These are phyloP conservation scores for Cymbidium sinense DNA, from an alignment of 106 monocot species.

Conservation along the genomic window DNA sequence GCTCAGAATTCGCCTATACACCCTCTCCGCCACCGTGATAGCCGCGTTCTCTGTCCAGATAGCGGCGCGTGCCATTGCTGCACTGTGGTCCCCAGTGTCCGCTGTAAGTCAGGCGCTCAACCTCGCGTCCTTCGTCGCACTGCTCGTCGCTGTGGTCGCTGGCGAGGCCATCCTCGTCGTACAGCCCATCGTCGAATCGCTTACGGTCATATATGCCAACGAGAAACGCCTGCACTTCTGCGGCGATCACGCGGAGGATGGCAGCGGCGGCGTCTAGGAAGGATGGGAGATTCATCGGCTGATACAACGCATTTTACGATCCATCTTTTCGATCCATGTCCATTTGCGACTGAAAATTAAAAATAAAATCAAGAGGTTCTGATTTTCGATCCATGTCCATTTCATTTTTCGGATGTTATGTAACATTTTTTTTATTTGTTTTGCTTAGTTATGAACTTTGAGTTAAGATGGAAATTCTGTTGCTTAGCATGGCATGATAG, in stretches of 20 bases:
- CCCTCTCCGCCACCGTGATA: conserved; percentile 6
- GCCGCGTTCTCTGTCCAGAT: conserved; percentile 11
- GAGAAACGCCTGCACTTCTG: not conserved
- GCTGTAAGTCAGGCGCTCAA: conserved; percentile 18
- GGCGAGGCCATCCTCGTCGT: conserved; percentile 50
- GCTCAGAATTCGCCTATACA: conserved; percentile 13
- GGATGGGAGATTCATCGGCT: not conserved
- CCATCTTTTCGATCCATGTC: no score
- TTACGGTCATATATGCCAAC: conserved; percentile 13
- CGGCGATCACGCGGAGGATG: not conserved
- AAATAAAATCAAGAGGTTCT: no score
- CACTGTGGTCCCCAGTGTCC: conserved; percentile 26
- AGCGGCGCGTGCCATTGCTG: conserved; percentile 6
- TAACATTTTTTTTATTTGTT: no score
- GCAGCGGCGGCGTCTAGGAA: not conserved
- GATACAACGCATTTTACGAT: no score
- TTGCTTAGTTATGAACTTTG: no score
- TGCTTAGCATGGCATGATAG: no score
- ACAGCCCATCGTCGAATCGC: conserved; percentile 39
- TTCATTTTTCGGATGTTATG: no score
- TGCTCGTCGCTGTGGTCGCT: conserved; percentile 19
- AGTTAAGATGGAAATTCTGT: no score
- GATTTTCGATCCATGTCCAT: no score
- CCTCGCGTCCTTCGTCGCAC: conserved; percentile 14
- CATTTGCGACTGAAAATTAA: no score